Conservation (phyloP, 2,329 filamentous ascomycete genomes). For the Exutisphaerella laricina region DNA sequence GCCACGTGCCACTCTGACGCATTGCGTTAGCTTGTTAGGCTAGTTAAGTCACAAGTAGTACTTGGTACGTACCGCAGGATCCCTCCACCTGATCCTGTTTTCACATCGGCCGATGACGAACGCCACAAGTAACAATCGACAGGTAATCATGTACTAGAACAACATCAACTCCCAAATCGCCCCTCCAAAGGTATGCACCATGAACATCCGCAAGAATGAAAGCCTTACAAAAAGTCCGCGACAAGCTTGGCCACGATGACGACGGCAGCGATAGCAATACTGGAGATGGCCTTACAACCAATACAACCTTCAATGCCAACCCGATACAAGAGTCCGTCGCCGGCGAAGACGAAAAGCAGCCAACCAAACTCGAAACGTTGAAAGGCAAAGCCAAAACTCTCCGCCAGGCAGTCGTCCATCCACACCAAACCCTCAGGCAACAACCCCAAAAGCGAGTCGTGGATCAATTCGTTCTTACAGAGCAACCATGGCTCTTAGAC, state of each 20-base stretch:
- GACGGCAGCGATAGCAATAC: neutral
- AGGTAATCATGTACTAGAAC: no score
- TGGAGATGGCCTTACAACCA: neutral
- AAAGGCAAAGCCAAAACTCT: neutral
- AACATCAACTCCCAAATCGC: no score
- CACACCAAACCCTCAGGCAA: neutral
- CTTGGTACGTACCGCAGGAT: no score
- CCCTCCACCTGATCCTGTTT: no score
- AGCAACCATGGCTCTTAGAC: constrained; percentile 1
- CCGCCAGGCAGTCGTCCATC: neutral
- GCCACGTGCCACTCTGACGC: no score
- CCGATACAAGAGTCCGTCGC: neutral
- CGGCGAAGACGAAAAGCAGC: neutral
- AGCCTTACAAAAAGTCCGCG: neutral
- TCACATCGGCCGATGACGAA: no score
- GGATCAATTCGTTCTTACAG: neutral
- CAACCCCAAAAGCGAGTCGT: neutral
- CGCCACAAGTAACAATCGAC: no score
- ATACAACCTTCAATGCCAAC: neutral
- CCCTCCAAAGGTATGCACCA: no score
- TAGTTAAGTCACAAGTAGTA: no score
- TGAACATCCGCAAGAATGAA: neutral
- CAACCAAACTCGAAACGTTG: neutral
- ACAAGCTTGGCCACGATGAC: constrained; percentile 1
- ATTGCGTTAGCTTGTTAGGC: no score